Percentiles rank a stretch among this genome's conserved stretches.
phyloP scores from a whole-genome alignment of 1,139 yeast genomes.

The Debaryomycetaceae sp. region DNA sequence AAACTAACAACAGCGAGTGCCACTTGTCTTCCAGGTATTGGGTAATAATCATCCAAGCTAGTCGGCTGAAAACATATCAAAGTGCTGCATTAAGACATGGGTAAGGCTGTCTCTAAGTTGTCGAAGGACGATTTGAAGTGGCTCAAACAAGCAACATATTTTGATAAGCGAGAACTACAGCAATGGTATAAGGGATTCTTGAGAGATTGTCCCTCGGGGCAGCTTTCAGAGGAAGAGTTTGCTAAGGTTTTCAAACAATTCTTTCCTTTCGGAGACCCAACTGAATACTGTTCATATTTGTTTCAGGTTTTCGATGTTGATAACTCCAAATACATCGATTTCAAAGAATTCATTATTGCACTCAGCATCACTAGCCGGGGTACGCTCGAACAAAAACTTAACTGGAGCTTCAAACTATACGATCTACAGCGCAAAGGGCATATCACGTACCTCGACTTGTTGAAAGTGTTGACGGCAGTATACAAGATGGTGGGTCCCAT shows the following conservation, averaged over 20 bases:
- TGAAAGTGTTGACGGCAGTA: conserved; percentile 75
- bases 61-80: too few relatives aligned
- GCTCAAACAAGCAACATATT: conserved; percentile 82
- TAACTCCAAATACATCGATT: conserved; percentile 77
- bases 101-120: conserved; percentile 89
- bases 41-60: too few relatives aligned
- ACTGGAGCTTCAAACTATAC: conserved; percentile 84
- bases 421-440: conserved; percentile 78
- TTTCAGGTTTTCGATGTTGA: conserved; percentile 89
- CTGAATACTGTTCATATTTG: conserved; percentile 83
- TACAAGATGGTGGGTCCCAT: conserved; percentile 95
- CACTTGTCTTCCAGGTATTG: too few relatives aligned
- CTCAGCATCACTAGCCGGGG: conserved; percentile 89
- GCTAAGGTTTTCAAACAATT: conserved; percentile 91
- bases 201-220: conserved; percentile 92
- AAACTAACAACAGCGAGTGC: too few relatives aligned
- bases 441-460: conserved; percentile 73
- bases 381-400: conserved; percentile 75
- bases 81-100: conserved; percentile 50
- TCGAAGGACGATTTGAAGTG: conserved; percentile 87
- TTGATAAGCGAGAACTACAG: conserved; percentile 90
- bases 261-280: conserved; percentile 97
- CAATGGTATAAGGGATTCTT: conserved; percentile 97
- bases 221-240: conserved; percentile 81
- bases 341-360: conserved; percentile 89